Evolutionary conservation across 768 basidiomycete genomes (phyloP).

Genomic region (Chlorophyllum brunneum): DNA sequence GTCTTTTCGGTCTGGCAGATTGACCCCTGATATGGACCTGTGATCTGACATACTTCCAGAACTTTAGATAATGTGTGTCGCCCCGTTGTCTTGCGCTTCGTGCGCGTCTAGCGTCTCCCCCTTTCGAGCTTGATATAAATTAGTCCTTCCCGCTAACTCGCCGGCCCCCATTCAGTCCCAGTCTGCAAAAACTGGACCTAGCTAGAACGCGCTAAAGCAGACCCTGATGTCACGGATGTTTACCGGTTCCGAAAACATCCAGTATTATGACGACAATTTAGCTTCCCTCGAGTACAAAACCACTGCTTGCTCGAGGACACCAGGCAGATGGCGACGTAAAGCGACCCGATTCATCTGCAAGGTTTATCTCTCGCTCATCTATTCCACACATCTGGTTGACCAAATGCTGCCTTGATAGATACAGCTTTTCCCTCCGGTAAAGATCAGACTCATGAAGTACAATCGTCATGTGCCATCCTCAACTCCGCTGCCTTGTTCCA

Average conservation of each 20-base stretch:
- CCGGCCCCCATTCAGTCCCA: slow-evolving; percentile 5
- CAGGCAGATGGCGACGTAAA: slow-evolving; percentile 4
- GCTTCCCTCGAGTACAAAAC: slow-evolving; percentile 2
- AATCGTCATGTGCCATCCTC: slow-evolving; percentile 23
- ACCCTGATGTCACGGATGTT: slow-evolving; percentile 5
- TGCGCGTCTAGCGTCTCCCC: slow-evolving; percentile 11
- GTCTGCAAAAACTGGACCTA: slow-evolving; percentile 3
- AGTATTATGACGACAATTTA: slow-evolving; percentile 7
- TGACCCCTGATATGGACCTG: slow-evolving; percentile 38
- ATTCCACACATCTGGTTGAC: slow-evolving; percentile 8
- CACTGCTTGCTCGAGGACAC: neutral
- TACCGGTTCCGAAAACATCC: slow-evolving; percentile 6
- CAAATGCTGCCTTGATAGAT: slow-evolving; percentile 6
- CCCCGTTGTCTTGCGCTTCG: slow-evolving; percentile 26
- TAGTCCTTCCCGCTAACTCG: neutral
- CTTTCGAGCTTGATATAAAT: slow-evolving; percentile 43
- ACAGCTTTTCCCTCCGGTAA: slow-evolving; percentile 17
- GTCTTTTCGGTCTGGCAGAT: slow-evolving; percentile 36
- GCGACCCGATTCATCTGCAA: slow-evolving; percentile 7
- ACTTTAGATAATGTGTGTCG: slow-evolving; percentile 34
- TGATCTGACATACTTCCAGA: slow-evolving; percentile 47
- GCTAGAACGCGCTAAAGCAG: neutral
- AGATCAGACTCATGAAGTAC: slow-evolving; percentile 17
- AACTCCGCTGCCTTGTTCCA: slow-evolving; percentile 21
- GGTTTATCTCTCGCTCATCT: slow-evolving; percentile 15